Conservation (phyloP, 2,329 filamentous ascomycete species). For the Eurotiales sp. region DNA sequence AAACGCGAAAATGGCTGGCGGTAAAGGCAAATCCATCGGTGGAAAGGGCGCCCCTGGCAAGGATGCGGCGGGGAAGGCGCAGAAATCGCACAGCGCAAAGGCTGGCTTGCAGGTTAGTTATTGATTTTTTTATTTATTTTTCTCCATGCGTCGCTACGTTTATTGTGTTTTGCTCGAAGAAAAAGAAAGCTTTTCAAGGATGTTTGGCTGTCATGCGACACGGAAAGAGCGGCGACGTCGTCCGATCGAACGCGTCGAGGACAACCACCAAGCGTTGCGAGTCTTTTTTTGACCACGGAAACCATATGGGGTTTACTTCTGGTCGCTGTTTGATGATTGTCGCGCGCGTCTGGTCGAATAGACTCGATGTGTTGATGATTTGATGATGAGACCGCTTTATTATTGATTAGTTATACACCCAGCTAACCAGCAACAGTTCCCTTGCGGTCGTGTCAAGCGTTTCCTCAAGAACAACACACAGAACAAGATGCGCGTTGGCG, state of each 20-base stretch:
- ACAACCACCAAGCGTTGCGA: background rate
- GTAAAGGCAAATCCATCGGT: constrained; percentile 89
- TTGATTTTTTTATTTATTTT: constrained; percentile 13
- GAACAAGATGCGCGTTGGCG: constrained; percentile 99
- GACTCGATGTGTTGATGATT: background rate
- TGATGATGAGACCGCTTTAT: too few relatives aligned
- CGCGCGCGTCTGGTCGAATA: background rate
- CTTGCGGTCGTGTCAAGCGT: constrained; percentile 99
- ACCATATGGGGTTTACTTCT: too few relatives aligned
- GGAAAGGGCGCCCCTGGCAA: constrained; percentile 82
- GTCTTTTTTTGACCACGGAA: too few relatives aligned
- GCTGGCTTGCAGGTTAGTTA: constrained; percentile 86
- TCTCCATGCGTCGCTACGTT: background rate
- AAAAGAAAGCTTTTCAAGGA: background rate
- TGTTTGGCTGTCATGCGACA: constrained; percentile 6
- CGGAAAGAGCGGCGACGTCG: background rate
- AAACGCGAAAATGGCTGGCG: constrained; percentile 63
- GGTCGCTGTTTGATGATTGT: background rate
- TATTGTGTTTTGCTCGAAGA: background rate
- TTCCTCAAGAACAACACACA: constrained; percentile 99
- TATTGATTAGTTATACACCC: background rate
- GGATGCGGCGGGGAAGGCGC: constrained; percentile 77
- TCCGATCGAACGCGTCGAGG: constrained; percentile 6
- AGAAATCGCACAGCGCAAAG: constrained; percentile 90
- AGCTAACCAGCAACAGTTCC: constrained; percentile 64